Evolutionary conservation across 768 basidiomycete species (phyloP), one percentile per base, ranked within the genome.

Genomic region (Polyporus arcularius): DNA sequence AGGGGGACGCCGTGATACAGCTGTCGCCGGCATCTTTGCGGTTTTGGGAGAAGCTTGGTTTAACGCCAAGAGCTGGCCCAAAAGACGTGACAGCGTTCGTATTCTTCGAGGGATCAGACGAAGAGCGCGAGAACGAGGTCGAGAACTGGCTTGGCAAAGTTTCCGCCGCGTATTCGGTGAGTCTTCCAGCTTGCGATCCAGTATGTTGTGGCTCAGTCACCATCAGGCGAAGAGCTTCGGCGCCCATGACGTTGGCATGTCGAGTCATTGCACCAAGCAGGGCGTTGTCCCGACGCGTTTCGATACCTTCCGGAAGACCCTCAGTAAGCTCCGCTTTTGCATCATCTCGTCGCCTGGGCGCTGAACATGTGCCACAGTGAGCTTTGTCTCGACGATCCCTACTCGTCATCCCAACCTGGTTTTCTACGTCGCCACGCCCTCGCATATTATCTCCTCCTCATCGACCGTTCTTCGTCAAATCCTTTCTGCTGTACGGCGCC

Each of bases 1-100:
- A 90, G 67, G 82, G 83, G 2, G 86, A 87, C 40, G 80, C 84
- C 4, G 72, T 92, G 30, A 77, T 94, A n/a, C 85, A 92, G 43
- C 72, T 91, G 16, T 72, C 84, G 14, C 87, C 91, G 2, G 73
- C 90, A 4, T 88, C 91, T 0, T 69, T 94, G 26, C 80, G 87
- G 2, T 94, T 94, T 71, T 94, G 93, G 92, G 88, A 90, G 65
- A 94, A 92, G 70, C 79, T 94, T 12, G 91, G 90, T 0, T 70
- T 95, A 46, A 78, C 79, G 15, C 93, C 93, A 0, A 79, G 82
- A 49, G 81, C 81, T 39, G 93, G 94, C 7, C 77, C 75, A 58
- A 94, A 94, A 73, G 80, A 94, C 65, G 78, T 90, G 4, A 80
- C 78, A 1, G 83, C 82, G 1, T 91, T 86, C 71, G 83, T 87